Evolutionary conservation across 768 basidiomycete species (phyloP).

Genomic region (Punctularia strigosozonata): DNA sequence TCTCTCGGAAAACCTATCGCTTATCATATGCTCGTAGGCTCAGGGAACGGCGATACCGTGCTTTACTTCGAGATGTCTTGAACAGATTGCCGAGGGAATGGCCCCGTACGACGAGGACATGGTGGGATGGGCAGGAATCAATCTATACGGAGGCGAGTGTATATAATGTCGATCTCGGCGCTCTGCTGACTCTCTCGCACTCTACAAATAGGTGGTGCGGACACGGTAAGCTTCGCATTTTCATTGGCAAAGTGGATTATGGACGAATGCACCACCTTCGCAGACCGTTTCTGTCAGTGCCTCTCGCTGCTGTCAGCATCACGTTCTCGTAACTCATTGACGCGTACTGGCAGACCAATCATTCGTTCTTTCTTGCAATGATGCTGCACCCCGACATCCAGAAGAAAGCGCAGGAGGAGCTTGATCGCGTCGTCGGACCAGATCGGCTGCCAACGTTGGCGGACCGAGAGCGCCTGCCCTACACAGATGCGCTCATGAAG

Average conservation of each 20-base stretch:
- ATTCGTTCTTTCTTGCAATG: conserved; percentile 9
- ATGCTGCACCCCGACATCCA: conserved; percentile 8
- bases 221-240: conserved; percentile 2
- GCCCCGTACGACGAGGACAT: background rate
- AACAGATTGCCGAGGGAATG: too few species aligned
- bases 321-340: too few species aligned
- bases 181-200: too few species aligned
- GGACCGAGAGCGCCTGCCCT: conserved; percentile 9
- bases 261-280: too few species aligned
- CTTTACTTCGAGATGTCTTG: too few species aligned
- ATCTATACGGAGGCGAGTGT: conserved; percentile 4
- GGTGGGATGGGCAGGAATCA: background rate
- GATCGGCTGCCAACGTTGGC: conserved; percentile 7
- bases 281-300: too few species aligned
- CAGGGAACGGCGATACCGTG: too few species aligned
- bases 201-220: conserved; percentile 2
- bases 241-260: too few species aligned
- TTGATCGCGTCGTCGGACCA: conserved; percentile 8
- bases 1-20: too few species aligned
- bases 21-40: too few species aligned
- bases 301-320: too few species aligned
- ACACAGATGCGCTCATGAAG: conserved; percentile 6
- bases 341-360: conserved; percentile 5
- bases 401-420: conserved; percentile 8
- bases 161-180: background rate